Base-by-base conservation (phyloP, 2,329 filamentous ascomycete species). In the Annulohypoxylon truncatum region DNA sequence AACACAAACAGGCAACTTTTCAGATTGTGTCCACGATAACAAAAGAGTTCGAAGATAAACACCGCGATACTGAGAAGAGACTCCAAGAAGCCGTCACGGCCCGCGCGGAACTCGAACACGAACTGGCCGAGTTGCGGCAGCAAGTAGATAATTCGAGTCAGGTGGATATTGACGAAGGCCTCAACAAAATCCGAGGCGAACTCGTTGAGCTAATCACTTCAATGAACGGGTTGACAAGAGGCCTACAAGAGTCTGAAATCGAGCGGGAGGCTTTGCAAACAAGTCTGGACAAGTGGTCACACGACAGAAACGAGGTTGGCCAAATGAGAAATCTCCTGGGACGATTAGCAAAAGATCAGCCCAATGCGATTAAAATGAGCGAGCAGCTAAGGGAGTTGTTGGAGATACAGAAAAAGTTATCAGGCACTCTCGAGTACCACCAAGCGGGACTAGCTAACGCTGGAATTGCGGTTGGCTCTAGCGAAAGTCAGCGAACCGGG, bases 1-100 rank as follows among this genome's bases (percentile, higher is more conserved):
- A 73, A 56, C 68, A 59, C 20, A 66, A 77, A 1, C 58, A 73
- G 28, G 76, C 78, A 12, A 59, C 71, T 29, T 24, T 75, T 1
- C 67, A 77, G 28, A 64, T 68, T 12, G 78, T 77, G 20, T 75
- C 76, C 7, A 74, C 80, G 62, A 75, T 77, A n/a, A 71, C 74
- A n/a, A 50, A 60, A n/a, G 73, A 71, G 15, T 66, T 78, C 35
- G 68, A 72, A 18, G 66, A 61, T 9, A 60, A 77, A 15, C 66
- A 74, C 18, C 64, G 72, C 29, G 71, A 74, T 5, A 67, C 74
- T 8, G 71, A 77, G 31, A 72, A 73, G 8, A 61, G 22, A 13
- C 67, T 79, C 8, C 54, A 67, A 33, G 70, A 74, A 24, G 63
- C 68, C 5, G 65, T 73, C 42, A 31, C 60, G 15, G 68, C 73